These are phyloP conservation scores for Fagopyrum esculentum DNA, from an alignment of 148 eudicot species.

Conservation along the genomic window DNA sequence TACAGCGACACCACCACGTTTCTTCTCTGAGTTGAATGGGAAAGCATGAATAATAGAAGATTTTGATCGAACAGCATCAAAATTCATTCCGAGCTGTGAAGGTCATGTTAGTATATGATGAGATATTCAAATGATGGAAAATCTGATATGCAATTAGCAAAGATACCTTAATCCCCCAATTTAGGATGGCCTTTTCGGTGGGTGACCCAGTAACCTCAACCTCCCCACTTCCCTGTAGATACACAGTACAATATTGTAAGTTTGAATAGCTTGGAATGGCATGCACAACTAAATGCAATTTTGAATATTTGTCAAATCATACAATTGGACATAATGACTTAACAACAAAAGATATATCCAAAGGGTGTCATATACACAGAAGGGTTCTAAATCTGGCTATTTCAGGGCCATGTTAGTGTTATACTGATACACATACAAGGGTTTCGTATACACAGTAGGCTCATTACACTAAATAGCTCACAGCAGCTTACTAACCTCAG, in stretches of 20 bases:
- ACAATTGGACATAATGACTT: not conserved
- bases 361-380: not conserved
- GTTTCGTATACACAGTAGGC: not conserved
- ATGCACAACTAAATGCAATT: not conserved
- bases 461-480: not conserved
- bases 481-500: conserved; percentile 57
- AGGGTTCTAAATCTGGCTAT: not conserved
- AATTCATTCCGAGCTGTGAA: conserved; percentile 85
- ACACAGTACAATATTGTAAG: not conserved
- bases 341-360: not conserved
- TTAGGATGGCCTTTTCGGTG: conserved; percentile 89
- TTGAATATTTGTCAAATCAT: not conserved
- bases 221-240: conserved; percentile 55
- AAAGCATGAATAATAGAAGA: conserved; percentile 77
- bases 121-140: not conserved
- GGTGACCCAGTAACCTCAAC: conserved; percentile 89
- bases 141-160: not conserved
- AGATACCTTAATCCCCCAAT: conserved; percentile 77
- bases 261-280: not conserved
- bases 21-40: conserved; percentile 96
- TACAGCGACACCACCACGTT: conserved; percentile 85
- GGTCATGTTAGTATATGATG: conserved; percentile 7
- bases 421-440: not conserved
- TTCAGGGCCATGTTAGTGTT: not conserved
- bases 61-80: conserved; percentile 51